Base-by-base conservation (phyloP, 2,329 filamentous ascomycete genomes). In the Monascus ruber region DNA sequence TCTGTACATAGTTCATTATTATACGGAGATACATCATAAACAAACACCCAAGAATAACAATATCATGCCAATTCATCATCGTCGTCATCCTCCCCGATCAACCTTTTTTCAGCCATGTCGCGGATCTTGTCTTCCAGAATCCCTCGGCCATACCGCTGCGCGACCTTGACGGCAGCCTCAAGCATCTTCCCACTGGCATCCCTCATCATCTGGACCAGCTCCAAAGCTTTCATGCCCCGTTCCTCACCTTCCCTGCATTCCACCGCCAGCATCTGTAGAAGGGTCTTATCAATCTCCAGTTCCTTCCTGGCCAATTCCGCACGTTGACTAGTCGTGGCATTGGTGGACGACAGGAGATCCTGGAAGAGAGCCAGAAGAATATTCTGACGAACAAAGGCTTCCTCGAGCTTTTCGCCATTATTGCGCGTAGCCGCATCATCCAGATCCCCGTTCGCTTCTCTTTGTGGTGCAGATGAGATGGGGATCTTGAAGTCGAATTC, bases 221-320 rank as follows among this genome's bases (percentile, higher is more conserved):
- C 93, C 29, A 98, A 69, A 1, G 89, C 89, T 49, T 89, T 86
- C 86, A 95, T 95, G 5, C 88, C 89, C 26, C 83, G 74, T 46
- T 96, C 88, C 60, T 98, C 91, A 34, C 87, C 86, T 49, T 91
- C 85, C 43, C 87, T 79, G 59, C 91, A 98, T 68, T 96, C 91
- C 5, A 82, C 70, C 2, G 85, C 88, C 55, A 98, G 70, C 58
- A 96, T 74, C 67, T 95, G 87, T 47, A 98, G 69, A 37, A 98
- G 70, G 33, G 82, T 79, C 68, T 94, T 94, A 68, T 98, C 88
- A 31, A 94, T 77, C 34, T 93, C 85, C 34, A 93, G 68, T 60
- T 94, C 85, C 40, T 86, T 73, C 31, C 77, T 72, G 9, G 77
- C 73, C 9, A 94, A 72, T 34, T 78, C 74, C 1, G 71, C 63